phyloP scores from a whole-genome alignment of 495 filamentous ascomycete species.

The Zalerion maritima region DNA sequence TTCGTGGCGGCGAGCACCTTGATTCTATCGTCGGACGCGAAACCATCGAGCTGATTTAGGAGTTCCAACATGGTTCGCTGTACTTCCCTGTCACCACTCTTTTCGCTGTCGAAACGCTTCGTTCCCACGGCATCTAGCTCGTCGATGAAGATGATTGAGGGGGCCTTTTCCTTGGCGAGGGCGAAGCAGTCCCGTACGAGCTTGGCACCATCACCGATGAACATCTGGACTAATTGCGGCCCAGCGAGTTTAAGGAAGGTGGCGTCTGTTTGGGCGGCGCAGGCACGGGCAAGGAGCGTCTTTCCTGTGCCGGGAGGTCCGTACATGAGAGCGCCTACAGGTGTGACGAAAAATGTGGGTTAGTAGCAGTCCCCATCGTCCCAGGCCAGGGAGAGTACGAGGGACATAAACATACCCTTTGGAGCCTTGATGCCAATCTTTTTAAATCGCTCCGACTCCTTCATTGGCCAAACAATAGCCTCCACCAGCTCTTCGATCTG shows the following conservation, averaged over 20 bases:
- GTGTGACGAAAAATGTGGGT: constrained; percentile 5
- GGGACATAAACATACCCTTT: constrained; percentile 51
- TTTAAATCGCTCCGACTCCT: constrained; percentile 96
- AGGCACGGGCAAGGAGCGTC: constrained; percentile 91
- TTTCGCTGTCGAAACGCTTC: constrained; percentile 98
- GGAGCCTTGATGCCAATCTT: constrained; percentile 99
- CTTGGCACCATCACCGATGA: constrained; percentile 97
- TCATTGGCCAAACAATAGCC: constrained; percentile 99
- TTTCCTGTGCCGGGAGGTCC: constrained; percentile 95
- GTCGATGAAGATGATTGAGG: constrained; percentile 99
- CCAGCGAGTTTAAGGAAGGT: constrained; percentile 98
- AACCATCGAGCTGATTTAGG: constrained; percentile 96
- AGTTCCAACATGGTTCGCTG: constrained; percentile 98
- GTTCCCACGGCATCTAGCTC: constrained; percentile 95
- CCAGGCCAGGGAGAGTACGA: background rate
- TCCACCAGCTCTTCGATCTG: constrained; percentile 99
- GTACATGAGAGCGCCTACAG: constrained; percentile 97
- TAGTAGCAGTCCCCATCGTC: no score
- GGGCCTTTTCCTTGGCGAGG: constrained; percentile 93
- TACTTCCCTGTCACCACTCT: constrained; percentile 94
- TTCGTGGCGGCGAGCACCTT: constrained; percentile 98
- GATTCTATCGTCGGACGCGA: constrained; percentile 96
- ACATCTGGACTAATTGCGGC: constrained; percentile 99
- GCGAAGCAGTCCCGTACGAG: constrained; percentile 96
- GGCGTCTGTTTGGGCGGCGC: constrained; percentile 93